Percentiles rank a stretch among this genome's conserved stretches.
Evolutionary conservation across 176 grass and related monocot genomes (phyloP).

Genomic region (Oryza glumipatula): DNA sequence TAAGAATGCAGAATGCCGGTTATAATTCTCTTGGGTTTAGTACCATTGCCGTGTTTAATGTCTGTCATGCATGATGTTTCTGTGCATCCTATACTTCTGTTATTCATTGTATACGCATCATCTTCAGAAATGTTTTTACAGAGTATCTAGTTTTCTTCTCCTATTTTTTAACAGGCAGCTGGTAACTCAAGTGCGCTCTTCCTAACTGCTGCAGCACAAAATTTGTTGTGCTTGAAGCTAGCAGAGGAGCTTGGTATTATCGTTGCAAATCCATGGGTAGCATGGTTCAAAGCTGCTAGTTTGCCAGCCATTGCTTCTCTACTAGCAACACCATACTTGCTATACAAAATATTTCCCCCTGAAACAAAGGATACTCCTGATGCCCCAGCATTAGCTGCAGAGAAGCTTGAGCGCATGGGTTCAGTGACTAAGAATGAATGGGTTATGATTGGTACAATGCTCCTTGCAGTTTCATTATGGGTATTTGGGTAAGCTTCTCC

Average conservation of each 20-base stretch:
- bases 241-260: slow-evolving; percentile 83
- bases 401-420: slow-evolving; percentile 74
- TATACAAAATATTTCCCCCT: slow-evolving; percentile 86
- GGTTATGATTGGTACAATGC: slow-evolving; percentile 87
- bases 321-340: slow-evolving; percentile 70
- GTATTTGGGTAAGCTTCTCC: slow-evolving; percentile 67
- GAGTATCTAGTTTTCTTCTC: neutral
- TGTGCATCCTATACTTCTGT: neutral
- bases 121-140: neutral
- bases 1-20: neutral
- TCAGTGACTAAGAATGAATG: slow-evolving; percentile 81
- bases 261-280: slow-evolving; percentile 79
- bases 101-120: neutral
- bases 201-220: slow-evolving; percentile 91
- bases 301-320: slow-evolving; percentile 79
- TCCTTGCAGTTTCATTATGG: slow-evolving; percentile 81
- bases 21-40: slow-evolving; percentile 5
- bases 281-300: slow-evolving; percentile 90
- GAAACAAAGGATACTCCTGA: slow-evolving; percentile 86
- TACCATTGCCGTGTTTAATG: neutral
- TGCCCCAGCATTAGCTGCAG: slow-evolving; percentile 67
- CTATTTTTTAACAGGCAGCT: slow-evolving; percentile 64
- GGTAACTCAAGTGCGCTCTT: slow-evolving; percentile 82
- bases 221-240: slow-evolving; percentile 84
- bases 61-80: slow-evolving; percentile 2